Evolutionary conservation across 805 yeast species (phyloP).

Genomic region (Ogataea angusta): DNA sequence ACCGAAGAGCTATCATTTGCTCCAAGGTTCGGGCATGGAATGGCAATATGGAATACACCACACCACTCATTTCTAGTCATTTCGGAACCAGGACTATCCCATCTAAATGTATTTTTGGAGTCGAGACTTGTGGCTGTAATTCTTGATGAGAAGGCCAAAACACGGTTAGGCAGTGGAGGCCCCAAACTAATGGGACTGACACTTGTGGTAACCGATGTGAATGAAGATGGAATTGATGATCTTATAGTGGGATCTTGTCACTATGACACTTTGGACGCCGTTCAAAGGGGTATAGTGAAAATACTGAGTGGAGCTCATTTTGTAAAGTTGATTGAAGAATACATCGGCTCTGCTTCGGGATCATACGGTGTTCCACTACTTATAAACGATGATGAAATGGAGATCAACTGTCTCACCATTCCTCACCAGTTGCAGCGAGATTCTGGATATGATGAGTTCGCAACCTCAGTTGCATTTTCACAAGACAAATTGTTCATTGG

Average conservation of each 20-base stretch:
- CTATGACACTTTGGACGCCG: slow-evolving; percentile 16
- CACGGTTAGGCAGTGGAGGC: slow-evolving; percentile 39
- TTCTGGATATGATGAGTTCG: slow-evolving; percentile 42
- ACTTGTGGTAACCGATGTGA: slow-evolving; percentile 28
- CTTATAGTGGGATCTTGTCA: slow-evolving; percentile 44
- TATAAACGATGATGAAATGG: slow-evolving; percentile 10
- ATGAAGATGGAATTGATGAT: slow-evolving; percentile 39
- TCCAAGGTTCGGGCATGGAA: slow-evolving; percentile 41
- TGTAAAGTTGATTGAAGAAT: not conserved
- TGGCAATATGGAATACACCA: slow-evolving; percentile 30
- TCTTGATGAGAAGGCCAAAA: slow-evolving; percentile 23
- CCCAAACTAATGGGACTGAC: slow-evolving; percentile 41
- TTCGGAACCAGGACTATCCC: slow-evolving; percentile 51
- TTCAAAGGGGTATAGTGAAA: slow-evolving; percentile 37
- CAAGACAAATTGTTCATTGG: slow-evolving; percentile 34
- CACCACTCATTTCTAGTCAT: slow-evolving; percentile 40
- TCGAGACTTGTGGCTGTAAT: slow-evolving; percentile 17
- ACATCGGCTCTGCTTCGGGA: not conserved
- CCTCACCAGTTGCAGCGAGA: slow-evolving; percentile 20
- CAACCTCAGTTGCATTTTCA: slow-evolving; percentile 32
- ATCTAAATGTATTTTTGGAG: slow-evolving; percentile 36
- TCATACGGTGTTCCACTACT: not conserved
- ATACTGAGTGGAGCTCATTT: slow-evolving; percentile 30
- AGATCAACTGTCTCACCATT: slow-evolving; percentile 8
- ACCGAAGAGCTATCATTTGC: slow-evolving; percentile 23